phyloP scores from a whole-genome alignment of 441 rosid species.

The Flueggea neowawraea region DNA sequence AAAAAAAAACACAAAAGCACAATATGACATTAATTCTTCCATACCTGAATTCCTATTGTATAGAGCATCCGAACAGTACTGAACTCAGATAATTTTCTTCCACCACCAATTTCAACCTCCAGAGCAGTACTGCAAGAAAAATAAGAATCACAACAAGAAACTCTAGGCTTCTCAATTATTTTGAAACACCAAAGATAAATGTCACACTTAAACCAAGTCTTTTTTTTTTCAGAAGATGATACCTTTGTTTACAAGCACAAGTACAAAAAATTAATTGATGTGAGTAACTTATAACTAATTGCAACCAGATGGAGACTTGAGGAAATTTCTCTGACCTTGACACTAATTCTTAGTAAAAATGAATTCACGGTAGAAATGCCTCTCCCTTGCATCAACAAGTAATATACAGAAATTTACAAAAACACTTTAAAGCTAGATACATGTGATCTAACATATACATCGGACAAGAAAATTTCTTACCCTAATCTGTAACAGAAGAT shows the following conservation, averaged over 20 bases:
- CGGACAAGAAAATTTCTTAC: neutral
- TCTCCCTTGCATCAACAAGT: neutral
- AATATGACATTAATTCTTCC: neutral
- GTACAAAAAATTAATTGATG: neutral
- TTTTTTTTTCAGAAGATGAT: neutral
- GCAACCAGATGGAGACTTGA: neutral
- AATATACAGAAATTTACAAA: neutral
- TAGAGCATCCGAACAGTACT: conserved; percentile 80
- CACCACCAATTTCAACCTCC: conserved; percentile 95
- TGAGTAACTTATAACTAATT: neutral
- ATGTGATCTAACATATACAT: conserved; percentile 1
- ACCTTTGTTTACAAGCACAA: neutral
- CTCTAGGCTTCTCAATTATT: conserved; percentile 10
- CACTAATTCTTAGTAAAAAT: neutral
- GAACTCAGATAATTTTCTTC: conserved; percentile 88
- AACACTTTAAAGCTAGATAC: neutral
- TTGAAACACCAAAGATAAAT: neutral
- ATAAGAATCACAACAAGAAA: conserved; percentile 9
- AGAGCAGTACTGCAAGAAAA: conserved; percentile 61
- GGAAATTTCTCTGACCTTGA: conserved; percentile 4
- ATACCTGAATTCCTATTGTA: conserved; percentile 87
- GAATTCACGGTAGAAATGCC: neutral
- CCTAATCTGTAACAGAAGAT: neutral
- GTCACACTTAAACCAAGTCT: too few species aligned
- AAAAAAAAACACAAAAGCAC: neutral